A percentile compares a stretch with the other conserved stretches of the same genome.
Conservation (phyloP, 495 filamentous ascomycete genomes). For the Aspergillus affinis region DNA sequence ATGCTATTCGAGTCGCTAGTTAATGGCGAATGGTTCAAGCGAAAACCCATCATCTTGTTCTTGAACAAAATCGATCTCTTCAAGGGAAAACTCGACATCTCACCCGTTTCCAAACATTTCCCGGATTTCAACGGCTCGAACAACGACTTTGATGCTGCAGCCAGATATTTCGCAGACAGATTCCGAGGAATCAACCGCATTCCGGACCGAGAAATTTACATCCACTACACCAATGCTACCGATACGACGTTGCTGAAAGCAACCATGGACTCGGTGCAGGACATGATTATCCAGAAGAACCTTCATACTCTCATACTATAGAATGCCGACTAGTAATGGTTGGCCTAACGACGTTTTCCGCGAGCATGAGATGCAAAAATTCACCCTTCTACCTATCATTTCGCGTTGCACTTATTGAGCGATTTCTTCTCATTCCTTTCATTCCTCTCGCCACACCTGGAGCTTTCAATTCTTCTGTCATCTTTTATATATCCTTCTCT, state of each 20-base stretch:
- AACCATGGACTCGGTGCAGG: conserved; percentile 95
- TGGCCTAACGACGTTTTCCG: conserved; percentile 26
- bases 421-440: conserved; percentile 23
- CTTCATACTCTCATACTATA: conserved; percentile 91
- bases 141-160: conserved; percentile 59
- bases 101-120: conserved; percentile 87
- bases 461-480: conserved; percentile 14
- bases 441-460: conserved; percentile 4
- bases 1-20: conserved; percentile 98
- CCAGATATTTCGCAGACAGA: conserved; percentile 86
- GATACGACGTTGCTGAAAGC: conserved; percentile 95
- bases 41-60: conserved; percentile 94
- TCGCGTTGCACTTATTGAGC: conserved; percentile 23
- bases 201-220: conserved; percentile 85
- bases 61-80: conserved; percentile 99
- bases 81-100: conserved; percentile 78
- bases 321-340: conserved; percentile 32
- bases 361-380: conserved; percentile 29
- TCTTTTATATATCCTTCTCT: conserved; percentile 11
- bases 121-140: conserved; percentile 75
- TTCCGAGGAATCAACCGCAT: conserved; percentile 85
- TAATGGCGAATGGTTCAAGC: conserved; percentile 97
- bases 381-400: conserved; percentile 20
- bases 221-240: conserved; percentile 91
- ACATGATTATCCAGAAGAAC: conserved; percentile 99